phyloP scores from a whole-genome alignment of 495 filamentous ascomycete species.

The Annulohypoxylon bovei region DNA sequence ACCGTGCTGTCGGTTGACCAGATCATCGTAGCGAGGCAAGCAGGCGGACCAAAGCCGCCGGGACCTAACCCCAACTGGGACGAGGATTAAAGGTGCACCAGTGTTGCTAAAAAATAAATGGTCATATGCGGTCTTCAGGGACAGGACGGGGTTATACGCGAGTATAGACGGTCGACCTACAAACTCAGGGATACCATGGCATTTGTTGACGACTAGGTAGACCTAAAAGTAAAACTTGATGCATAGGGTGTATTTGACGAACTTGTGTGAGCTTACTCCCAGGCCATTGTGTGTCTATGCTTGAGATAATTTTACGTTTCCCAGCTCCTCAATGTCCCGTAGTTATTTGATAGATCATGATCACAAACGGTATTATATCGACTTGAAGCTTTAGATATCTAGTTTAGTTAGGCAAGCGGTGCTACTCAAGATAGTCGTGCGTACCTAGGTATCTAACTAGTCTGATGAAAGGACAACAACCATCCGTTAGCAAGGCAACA shows the following conservation, averaged over 20 bases:
- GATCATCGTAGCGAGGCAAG: slow-evolving; percentile 98
- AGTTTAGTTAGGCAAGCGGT: too few species aligned
- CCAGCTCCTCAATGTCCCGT: background rate
- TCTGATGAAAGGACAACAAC: too few species aligned
- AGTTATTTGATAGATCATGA: background rate
- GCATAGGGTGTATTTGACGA: background rate
- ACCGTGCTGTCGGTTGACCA: slow-evolving; percentile 98
- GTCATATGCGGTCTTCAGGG: background rate
- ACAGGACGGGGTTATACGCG: slow-evolving; percentile 15
- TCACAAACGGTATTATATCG: too few species aligned
- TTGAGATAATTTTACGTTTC: background rate
- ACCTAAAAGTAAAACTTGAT: slow-evolving; percentile 5
- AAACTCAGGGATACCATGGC: slow-evolving; percentile 19
- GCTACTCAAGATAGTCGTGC: too few species aligned
- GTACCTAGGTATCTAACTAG: too few species aligned
- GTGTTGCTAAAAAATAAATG: slow-evolving; percentile 9
- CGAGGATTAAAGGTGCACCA: slow-evolving; percentile 73
- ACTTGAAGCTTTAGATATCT: too few species aligned
- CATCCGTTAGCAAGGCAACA: too few species aligned
- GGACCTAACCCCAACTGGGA: slow-evolving; percentile 98
- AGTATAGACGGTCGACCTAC: slow-evolving; percentile 31
- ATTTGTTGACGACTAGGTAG: slow-evolving; percentile 23
- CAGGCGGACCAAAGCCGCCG: slow-evolving; percentile 95
- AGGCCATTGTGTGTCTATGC: background rate
- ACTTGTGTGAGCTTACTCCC: background rate